Evolutionary conservation across 768 basidiomycete genomes (phyloP), one percentile per base, ranked within the genome.

Genomic region (Chlorophyllum brunneum): DNA sequence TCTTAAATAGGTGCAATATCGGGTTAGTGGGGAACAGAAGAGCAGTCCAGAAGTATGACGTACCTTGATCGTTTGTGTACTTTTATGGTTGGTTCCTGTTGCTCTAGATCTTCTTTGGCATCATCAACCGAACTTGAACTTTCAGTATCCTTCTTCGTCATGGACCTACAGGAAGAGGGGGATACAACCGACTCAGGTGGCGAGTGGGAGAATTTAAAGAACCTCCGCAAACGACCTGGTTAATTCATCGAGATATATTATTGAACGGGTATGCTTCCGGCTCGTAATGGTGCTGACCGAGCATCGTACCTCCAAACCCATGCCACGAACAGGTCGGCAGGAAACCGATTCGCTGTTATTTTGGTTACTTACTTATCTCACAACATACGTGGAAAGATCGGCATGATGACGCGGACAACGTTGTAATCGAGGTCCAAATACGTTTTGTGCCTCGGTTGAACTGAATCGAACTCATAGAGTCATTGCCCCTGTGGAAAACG

Each of bases 1-100:
- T 61, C 65, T 67, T 15, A 13, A 15, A 11, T 13, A 18, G 27
- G 16, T 15, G 16, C 15, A n/a, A 13, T 27, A 44, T 9, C 26
- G 15, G 18, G 3, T 8, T 26, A 11, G 26, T 3, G 43, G 34
- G 5, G 18, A 36, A 48, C 1, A 18, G 8, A n/a, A 44, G n/a
- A 5, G 15, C 3, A n/a, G 15, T 24, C 15, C 11, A 29, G 8
- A 30, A 29, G 10, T 13, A 31, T 53, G 51, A 53, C 51, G 51
- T 24, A 45, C 51, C 26, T 18, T 39, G 51, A 43, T 16, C 51
- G 42, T 16, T 52, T 37, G 30, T 52, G 51, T 4, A 44, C 42
- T 10, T n/a, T 43, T 26, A 45, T 29, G 10, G n/a, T 36, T 23
- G 31, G 40, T 20, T 10, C 39, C 50, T 43, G 51, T 11, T 43